Evolutionary conservation across 345 rosid genomes (phyloP).

Genomic region (Theobroma cacao): DNA sequence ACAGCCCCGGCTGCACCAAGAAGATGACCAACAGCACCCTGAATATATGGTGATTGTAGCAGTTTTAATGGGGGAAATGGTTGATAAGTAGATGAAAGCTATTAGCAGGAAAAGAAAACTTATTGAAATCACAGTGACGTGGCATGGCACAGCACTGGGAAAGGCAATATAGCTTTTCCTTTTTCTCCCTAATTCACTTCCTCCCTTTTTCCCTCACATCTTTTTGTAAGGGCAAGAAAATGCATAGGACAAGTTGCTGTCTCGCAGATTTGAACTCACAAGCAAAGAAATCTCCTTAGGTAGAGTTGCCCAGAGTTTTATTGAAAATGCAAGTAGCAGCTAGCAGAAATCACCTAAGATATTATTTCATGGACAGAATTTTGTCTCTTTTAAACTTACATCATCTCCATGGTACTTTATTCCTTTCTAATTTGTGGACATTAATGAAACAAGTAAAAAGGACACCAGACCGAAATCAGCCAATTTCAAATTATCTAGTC

Average conservation of each 20-base stretch:
- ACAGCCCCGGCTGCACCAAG: conserved; percentile 99
- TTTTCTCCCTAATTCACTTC: background rate
- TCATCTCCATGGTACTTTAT: background rate
- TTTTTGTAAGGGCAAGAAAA: background rate
- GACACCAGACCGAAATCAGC: background rate
- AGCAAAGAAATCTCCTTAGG: background rate
- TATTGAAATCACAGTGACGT: background rate
- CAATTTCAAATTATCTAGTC: background rate
- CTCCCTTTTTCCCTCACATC: background rate
- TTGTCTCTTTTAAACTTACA: background rate
- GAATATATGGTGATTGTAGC: conserved; percentile 13
- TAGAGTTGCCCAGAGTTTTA: background rate
- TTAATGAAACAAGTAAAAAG: background rate
- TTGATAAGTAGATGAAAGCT: background rate
- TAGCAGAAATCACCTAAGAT: background rate
- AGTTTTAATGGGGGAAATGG: background rate
- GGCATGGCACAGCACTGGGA: background rate
- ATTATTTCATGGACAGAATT: background rate
- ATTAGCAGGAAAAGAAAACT: background rate
- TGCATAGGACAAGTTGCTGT: background rate
- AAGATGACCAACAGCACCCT: conserved; percentile 97
- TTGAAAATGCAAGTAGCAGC: background rate
- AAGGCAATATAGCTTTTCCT: background rate
- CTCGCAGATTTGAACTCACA: background rate
- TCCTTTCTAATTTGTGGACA: background rate